A percentile compares a stretch with the other conserved stretches of the same genome.
These are phyloP conservation scores for Penicillium soppii DNA, from an alignment of 495 filamentous ascomycete genomes.

Conservation along the genomic window DNA sequence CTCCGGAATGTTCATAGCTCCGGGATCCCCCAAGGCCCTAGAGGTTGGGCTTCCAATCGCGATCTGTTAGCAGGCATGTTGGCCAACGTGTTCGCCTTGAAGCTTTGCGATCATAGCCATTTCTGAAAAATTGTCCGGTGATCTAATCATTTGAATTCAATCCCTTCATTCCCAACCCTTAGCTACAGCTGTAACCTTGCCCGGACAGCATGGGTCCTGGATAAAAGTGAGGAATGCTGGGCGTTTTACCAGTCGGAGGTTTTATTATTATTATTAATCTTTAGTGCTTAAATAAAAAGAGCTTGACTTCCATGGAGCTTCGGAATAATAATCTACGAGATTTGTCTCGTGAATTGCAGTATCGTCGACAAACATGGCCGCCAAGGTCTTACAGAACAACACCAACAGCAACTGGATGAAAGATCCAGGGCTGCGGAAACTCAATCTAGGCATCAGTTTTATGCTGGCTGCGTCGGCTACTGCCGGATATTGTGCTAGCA, in stretches of 20 bases:
- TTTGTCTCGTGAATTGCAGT: not conserved
- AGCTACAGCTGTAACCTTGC: slow-evolving; percentile 13
- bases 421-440: slow-evolving; percentile 18
- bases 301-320: slow-evolving; percentile 2
- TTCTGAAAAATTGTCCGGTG: slow-evolving; percentile 6
- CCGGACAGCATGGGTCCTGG: slow-evolving; percentile 10
- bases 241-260: slow-evolving; percentile 14
- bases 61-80: slow-evolving; percentile 4
- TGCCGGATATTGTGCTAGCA: slow-evolving; percentile 27
- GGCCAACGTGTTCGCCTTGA: not conserved
- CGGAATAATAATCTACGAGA: slow-evolving; percentile 2
- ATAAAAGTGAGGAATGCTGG: slow-evolving; percentile 16
- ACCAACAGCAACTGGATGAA: slow-evolving; percentile 10
- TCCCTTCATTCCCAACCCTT: slow-evolving; percentile 21
- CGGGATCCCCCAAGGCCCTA: not conserved
- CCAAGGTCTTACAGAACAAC: slow-evolving; percentile 13
- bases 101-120: not conserved
- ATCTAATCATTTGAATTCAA: slow-evolving; percentile 11
- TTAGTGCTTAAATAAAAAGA: slow-evolving; percentile 8
- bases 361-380: slow-evolving; percentile 1
- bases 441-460: slow-evolving; percentile 28
- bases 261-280: slow-evolving; percentile 4
- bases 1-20: slow-evolving; percentile 5
- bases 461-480: slow-evolving; percentile 29
- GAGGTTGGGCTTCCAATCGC: slow-evolving; percentile 4